These are phyloP conservation scores for Mesembryanthemum crystallinum DNA, from an alignment of 148 eudicot species.

Conservation along the genomic window DNA sequence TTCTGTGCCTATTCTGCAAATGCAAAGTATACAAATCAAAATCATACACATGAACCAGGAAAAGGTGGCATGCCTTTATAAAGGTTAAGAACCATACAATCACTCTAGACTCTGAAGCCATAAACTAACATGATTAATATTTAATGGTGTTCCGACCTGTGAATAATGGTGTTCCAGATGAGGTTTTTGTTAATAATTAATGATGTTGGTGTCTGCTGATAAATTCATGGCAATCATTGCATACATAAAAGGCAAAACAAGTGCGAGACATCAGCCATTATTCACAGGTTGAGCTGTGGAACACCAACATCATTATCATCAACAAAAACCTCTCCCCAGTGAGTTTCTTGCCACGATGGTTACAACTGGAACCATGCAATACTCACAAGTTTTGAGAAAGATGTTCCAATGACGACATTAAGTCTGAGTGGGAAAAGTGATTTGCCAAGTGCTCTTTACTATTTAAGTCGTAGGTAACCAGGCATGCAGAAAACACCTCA, in stretches of 20 bases:
- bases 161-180: too few species aligned
- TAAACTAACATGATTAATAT: too few species aligned
- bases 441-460: background rate
- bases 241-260: too few species aligned
- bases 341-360: background rate
- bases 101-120: background rate
- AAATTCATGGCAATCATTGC: too few species aligned
- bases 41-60: background rate
- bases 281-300: background rate
- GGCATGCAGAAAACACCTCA: background rate
- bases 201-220: too few species aligned
- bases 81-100: background rate
- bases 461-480: background rate
- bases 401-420: background rate
- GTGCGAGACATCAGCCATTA: background rate
- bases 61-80: background rate
- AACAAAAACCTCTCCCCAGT: background rate
- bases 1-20: constrained; percentile 93
- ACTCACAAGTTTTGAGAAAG: background rate
- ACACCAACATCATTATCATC: background rate
- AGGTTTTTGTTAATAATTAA: too few species aligned
- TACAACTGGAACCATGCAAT: background rate
- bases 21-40: constrained; percentile 4
- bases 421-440: background rate
- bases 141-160: too few species aligned